A percentile compares a stretch with the other conserved stretches of the same genome.
These are phyloP conservation scores for Rhizoclosmatium globosum DNA, from an alignment of 192 early-diverging fungal genomes.

Conservation along the genomic window DNA sequence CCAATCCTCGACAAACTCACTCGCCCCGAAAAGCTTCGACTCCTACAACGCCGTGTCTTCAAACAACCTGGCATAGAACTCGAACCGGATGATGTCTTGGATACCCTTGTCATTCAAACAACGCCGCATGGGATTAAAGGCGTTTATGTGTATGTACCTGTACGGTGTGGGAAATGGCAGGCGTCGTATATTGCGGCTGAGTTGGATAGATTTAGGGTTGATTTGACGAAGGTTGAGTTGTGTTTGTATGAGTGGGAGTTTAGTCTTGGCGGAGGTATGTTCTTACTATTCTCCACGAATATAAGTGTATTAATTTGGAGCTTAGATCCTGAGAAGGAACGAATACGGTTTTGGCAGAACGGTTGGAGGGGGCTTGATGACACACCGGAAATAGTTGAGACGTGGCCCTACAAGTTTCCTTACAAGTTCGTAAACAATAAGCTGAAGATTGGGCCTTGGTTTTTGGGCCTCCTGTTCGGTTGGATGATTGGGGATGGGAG, in stretches of 20 bases:
- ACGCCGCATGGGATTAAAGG: not conserved
- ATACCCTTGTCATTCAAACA: not conserved
- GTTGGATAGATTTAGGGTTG: not conserved
- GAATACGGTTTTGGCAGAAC: too few relatives aligned
- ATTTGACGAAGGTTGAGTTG: constrained; percentile 27
- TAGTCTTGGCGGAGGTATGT: not conserved
- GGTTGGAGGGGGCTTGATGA: too few relatives aligned
- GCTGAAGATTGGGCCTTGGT: too few relatives aligned
- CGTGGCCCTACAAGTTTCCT: too few relatives aligned
- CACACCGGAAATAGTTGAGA: too few relatives aligned
- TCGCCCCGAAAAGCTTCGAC: not conserved
- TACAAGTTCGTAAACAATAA: too few relatives aligned
- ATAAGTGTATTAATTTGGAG: too few relatives aligned
- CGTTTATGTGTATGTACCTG: not conserved
- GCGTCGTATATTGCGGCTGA: constrained; percentile 37
- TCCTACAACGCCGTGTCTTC: constrained; percentile 9
- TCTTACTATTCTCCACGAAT: too few relatives aligned
- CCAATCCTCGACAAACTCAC: not conserved
- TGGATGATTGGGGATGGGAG: too few relatives aligned
- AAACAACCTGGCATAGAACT: not conserved
- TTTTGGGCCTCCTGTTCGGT: too few relatives aligned
- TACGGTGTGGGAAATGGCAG: constrained; percentile 18
- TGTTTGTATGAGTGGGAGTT: constrained; percentile 26
- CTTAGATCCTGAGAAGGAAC: too few relatives aligned
- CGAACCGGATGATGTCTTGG: not conserved